Evolutionary conservation across 2,329 filamentous ascomycete species (phyloP).

Genomic region (Trichoderma sp.): DNA sequence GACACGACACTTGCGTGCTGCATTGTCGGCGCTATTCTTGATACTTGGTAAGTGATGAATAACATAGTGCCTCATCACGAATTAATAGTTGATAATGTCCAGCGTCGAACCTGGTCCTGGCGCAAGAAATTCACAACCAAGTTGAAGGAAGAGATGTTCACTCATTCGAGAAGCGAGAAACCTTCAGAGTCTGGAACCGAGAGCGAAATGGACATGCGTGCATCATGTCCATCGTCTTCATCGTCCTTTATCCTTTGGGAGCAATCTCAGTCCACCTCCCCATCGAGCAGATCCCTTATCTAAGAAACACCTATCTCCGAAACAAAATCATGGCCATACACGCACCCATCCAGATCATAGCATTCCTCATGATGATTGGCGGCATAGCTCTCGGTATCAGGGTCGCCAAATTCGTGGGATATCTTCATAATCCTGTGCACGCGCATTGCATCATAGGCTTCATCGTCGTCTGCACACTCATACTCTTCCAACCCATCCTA

Average conservation of each 20-base stretch:
- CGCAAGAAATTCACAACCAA: not conserved
- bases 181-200: constrained; percentile 10
- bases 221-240: constrained; percentile 18
- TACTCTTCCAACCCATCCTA: constrained; percentile 1
- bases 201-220: constrained; percentile 13
- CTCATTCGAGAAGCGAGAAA: not conserved
- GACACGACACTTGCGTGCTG: not conserved
- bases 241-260: constrained; percentile 4
- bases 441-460: constrained; percentile 8
- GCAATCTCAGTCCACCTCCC: constrained; percentile 12
- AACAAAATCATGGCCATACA: constrained; percentile 15
- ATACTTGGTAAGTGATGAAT: not conserved
- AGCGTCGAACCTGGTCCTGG: not conserved
- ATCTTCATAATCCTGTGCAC: not conserved
- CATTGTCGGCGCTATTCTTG: not conserved
- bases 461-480: not conserved
- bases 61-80: not conserved
- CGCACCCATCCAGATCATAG: constrained; percentile 1
- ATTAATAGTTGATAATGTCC: not conserved
- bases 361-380: constrained; percentile 12
- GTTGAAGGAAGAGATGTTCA: not conserved
- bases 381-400: constrained; percentile 8
- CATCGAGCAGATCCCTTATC: not conserved
- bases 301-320: constrained; percentile 6
- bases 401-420: not conserved